Evolutionary conservation across 2,329 filamentous ascomycete genomes (phyloP).

Genomic region (Herpotrichia juniperi): DNA sequence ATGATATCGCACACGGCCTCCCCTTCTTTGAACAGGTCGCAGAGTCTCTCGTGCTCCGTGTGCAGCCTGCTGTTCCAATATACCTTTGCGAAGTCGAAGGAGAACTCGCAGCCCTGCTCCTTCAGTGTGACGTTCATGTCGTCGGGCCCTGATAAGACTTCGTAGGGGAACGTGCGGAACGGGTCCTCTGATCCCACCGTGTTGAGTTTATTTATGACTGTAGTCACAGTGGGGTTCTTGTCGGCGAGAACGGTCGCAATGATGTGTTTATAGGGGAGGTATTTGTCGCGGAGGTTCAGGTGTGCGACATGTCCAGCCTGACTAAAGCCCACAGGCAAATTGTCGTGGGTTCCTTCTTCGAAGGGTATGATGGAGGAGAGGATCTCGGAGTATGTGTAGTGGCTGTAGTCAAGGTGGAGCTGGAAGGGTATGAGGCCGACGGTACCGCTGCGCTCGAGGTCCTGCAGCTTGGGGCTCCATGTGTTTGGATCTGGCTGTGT

Average conservation of each 20-base stretch:
- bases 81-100: slow-evolving; percentile 93
- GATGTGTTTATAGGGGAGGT: slow-evolving; percentile 82
- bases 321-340: slow-evolving; percentile 85
- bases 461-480: slow-evolving; percentile 73
- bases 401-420: slow-evolving; percentile 78
- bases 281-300: slow-evolving; percentile 84
- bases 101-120: slow-evolving; percentile 85
- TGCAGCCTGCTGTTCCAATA: slow-evolving; percentile 97
- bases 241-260: slow-evolving; percentile 87
- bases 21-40: slow-evolving; percentile 76
- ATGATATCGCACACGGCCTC: slow-evolving; percentile 96
- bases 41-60: slow-evolving; percentile 83
- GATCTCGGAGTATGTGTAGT: slow-evolving; percentile 88
- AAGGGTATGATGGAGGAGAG: slow-evolving; percentile 75
- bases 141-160: slow-evolving; percentile 81
- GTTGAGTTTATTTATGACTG: slow-evolving; percentile 95
- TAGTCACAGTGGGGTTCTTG: slow-evolving; percentile 82
- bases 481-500: slow-evolving; percentile 68
- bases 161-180: slow-evolving; percentile 91
- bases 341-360: slow-evolving; percentile 74
- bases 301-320: slow-evolving; percentile 93
- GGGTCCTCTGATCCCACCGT: slow-evolving; percentile 84
- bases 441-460: slow-evolving; percentile 71
- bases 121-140: slow-evolving; percentile 83
- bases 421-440: slow-evolving; percentile 77